These are phyloP conservation scores for Canna indica DNA, from an alignment of 176 grass and related monocot genomes.

Conservation along the genomic window DNA sequence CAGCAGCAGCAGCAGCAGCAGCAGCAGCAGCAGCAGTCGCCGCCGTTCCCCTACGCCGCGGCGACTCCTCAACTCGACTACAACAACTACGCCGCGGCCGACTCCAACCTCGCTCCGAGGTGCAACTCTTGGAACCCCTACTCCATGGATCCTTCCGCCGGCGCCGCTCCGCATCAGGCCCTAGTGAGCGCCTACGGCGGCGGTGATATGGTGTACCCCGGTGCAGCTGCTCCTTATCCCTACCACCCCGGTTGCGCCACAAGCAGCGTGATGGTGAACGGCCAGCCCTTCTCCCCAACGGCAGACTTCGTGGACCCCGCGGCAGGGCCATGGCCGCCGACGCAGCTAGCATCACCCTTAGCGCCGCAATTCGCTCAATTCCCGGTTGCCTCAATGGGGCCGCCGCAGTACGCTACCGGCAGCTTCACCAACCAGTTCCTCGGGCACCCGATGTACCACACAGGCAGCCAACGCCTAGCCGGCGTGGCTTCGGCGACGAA, in stretches of 20 bases:
- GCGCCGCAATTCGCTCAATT: conserved; percentile 20
- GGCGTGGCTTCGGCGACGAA: conserved; percentile 51
- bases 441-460: conserved; percentile 16
- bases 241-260: conserved; percentile 36
- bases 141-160: conserved; percentile 15
- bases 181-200: conserved; percentile 20
- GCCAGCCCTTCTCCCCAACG: conserved; percentile 47
- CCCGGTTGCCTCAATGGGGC: conserved; percentile 9
- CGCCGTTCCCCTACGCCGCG: neutral
- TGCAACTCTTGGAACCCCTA: conserved; percentile 39
- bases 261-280: conserved; percentile 43
- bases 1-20: conserved; percentile 7
- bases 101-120: neutral
- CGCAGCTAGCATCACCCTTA: conserved; percentile 22
- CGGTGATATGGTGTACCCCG: conserved; percentile 32
- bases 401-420: conserved; percentile 26
- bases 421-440: conserved; percentile 32
- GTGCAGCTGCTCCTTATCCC: conserved; percentile 20
- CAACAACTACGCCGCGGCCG: neutral
- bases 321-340: conserved; percentile 44
- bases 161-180: conserved; percentile 17
- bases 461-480: conserved; percentile 10
- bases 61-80: conserved; percentile 19
- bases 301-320: conserved; percentile 46
- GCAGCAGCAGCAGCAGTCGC: neutral